phyloP scores from a whole-genome alignment of 1,284 basidiomycete species.

The Golubevia sp. region DNA sequence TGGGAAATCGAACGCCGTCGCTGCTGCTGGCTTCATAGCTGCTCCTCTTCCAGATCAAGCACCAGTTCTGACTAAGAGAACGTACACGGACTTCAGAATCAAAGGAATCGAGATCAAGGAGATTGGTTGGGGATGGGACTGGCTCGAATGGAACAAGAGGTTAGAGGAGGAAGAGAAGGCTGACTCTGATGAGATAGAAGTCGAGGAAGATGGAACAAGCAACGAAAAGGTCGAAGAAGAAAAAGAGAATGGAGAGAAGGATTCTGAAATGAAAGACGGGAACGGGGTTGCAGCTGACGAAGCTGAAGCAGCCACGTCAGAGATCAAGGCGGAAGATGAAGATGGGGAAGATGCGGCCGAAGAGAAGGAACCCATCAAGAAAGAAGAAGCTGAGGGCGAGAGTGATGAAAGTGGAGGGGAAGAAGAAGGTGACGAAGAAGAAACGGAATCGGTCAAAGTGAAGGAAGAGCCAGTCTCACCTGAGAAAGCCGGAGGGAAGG shows the following conservation, averaged over 20 bases:
- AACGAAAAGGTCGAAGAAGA: constrained; percentile 10
- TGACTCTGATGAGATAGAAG: background rate
- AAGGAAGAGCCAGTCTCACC: background rate
- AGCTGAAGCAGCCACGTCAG: constrained; percentile 17
- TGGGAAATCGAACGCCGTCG: background rate
- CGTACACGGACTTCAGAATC: constrained; percentile 39
- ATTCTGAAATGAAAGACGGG: background rate
- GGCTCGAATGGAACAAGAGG: constrained; percentile 3
- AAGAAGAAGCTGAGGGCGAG: constrained; percentile 6
- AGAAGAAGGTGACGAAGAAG: background rate
- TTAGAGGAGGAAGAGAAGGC: constrained; percentile 8
- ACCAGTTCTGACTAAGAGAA: constrained; percentile 10
- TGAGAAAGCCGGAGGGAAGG: background rate
- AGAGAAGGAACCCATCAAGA: too few species aligned
- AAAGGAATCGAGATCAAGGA: constrained; percentile 29
- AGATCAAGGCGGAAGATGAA: constrained; percentile 41
- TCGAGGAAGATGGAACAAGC: background rate
- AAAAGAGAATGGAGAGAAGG: background rate
- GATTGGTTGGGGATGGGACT: constrained; percentile 36
- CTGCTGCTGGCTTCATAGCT: background rate
- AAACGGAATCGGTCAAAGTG: constrained; percentile 3
- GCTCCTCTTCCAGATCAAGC: constrained; percentile 7
- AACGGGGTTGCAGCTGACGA: constrained; percentile 6
- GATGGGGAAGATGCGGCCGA: constrained; percentile 32
- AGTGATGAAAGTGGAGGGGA: background rate